Base-by-base conservation (phyloP, 352 stramenopile species). In the Pilasporangium apinafurcum region DNA sequence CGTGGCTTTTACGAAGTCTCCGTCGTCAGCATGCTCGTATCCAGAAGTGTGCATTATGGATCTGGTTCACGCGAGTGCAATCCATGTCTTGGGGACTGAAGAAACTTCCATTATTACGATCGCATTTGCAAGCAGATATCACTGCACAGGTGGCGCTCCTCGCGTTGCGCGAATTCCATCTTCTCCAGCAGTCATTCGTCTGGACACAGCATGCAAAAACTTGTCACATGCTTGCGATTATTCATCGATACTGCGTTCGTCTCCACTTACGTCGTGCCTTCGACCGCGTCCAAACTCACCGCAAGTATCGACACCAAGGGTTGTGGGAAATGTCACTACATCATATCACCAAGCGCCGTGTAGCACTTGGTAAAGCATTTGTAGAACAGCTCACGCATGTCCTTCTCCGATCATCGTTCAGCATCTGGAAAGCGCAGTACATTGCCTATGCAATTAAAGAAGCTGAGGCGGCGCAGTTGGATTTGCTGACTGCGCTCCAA, bases 401-500 rank as follows among this genome's bases (percentile, higher is more conserved):
- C 7, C 14, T 69, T 17, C 14, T 55, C 18, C 53, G 67, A 17
- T 54, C 17, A 4, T 54, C 45, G 6, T 87, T 87, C 36, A 29
- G 46, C 9, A 22, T 38, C 32, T 88, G 75, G 75, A 84, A 83
- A 44, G 17, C 31, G 14, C 57, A 62, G 52, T 81, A 77, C 59
- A 39, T 87, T 14, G 43, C 44, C 4, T 13, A 46, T 7, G 75
- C 75, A n/a, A 50, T 81, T 13, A 26, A 50, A 14, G 48, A 74
- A 24, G 75, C 69, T 7, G 57, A 83, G 29, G 44, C 48, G 4
- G 59, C 68, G 2, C 57, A 84, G 18, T 37, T 61, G 4, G 52
- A 78, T n/a, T 56, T 87, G 17, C 52, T 83, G 5, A 51, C 40
- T 1, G 62, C 62, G 2, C 53, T 87, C 17, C 54, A 55, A 17